phyloP scores from a whole-genome alignment of 2,329 filamentous ascomycete species.

The Penicillium sp. region DNA sequence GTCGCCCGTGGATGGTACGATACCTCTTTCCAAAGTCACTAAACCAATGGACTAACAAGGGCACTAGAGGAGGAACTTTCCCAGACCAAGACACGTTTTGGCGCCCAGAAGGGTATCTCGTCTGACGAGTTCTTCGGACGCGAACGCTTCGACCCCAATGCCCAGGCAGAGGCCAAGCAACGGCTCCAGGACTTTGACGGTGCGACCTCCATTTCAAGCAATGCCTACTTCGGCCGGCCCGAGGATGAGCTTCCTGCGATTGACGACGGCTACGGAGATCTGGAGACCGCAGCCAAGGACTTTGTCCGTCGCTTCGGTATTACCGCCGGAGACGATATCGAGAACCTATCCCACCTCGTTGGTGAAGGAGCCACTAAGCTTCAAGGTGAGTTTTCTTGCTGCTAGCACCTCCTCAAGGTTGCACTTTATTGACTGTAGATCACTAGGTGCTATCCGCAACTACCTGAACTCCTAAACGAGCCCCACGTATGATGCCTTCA shows the following conservation, averaged over 20 bases:
- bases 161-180: slow-evolving; percentile 79
- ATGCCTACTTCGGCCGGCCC: slow-evolving; percentile 92
- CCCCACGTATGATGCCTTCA: slow-evolving; percentile 2
- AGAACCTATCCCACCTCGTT: slow-evolving; percentile 78
- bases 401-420: neutral
- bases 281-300: slow-evolving; percentile 92
- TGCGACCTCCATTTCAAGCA: slow-evolving; percentile 86
- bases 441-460: slow-evolving; percentile 47
- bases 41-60: slow-evolving; percentile 12
- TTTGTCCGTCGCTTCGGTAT: slow-evolving; percentile 94
- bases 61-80: slow-evolving; percentile 68
- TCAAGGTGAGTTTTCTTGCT: slow-evolving; percentile 57
- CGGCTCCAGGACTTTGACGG: slow-evolving; percentile 91
- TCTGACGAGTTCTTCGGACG: slow-evolving; percentile 98
- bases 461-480: slow-evolving; percentile 48
- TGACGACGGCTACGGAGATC: slow-evolving; percentile 79
- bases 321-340: slow-evolving; percentile 91
- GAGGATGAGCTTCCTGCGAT: slow-evolving; percentile 68
- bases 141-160: slow-evolving; percentile 74
- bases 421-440: slow-evolving; percentile 10
- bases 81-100: slow-evolving; percentile 85
- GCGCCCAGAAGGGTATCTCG: slow-evolving; percentile 88
- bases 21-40: neutral
- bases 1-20: slow-evolving; percentile 63
- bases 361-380: slow-evolving; percentile 82